Evolutionary conservation across 169 alveolate genomes (phyloP).

Genomic region (Plasmodium cynomolgi): DNA sequence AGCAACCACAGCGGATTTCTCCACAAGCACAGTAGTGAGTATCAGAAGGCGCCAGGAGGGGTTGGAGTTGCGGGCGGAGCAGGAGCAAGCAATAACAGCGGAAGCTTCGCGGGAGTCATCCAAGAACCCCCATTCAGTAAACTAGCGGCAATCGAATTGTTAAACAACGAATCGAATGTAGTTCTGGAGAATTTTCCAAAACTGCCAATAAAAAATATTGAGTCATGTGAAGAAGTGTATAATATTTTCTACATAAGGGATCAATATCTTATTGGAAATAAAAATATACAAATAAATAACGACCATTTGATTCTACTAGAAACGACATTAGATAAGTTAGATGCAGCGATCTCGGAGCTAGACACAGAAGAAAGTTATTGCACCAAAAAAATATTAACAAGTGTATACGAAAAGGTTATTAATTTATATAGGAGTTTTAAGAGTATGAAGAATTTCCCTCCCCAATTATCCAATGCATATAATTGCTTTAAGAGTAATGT

Average conservation of each 20-base stretch:
- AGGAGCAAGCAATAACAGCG: background rate
- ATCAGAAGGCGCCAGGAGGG: background rate
- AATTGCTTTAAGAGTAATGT: constrained; percentile 60
- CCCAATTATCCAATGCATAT: constrained; percentile 63
- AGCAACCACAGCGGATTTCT: background rate
- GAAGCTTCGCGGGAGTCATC: background rate
- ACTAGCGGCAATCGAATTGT: background rate
- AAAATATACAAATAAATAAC: constrained; percentile 34
- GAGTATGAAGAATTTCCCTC: constrained; percentile 14
- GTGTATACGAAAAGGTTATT: constrained; percentile 41
- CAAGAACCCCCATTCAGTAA: background rate
- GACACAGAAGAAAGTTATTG: constrained; percentile 43
- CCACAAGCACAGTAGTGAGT: background rate
- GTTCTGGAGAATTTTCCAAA: constrained; percentile 56
- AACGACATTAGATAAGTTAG: constrained; percentile 47
- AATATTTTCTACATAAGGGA: constrained; percentile 63
- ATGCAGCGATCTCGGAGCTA: constrained; percentile 37
- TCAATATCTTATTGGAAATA: constrained; percentile 62
- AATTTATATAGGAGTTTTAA: constrained; percentile 52
- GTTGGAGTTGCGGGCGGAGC: background rate
- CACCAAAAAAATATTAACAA: constrained; percentile 45
- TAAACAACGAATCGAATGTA: constrained; percentile 19
- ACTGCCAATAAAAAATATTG: constrained; percentile 38
- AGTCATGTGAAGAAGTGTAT: constrained; percentile 58
- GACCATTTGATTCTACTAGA: constrained; percentile 57